A percentile compares a stretch with the other conserved stretches of the same genome.
These are phyloP conservation scores for Paramecium biaurelia DNA, from an alignment of 73 alveolate species.

Conservation along the genomic window DNA sequence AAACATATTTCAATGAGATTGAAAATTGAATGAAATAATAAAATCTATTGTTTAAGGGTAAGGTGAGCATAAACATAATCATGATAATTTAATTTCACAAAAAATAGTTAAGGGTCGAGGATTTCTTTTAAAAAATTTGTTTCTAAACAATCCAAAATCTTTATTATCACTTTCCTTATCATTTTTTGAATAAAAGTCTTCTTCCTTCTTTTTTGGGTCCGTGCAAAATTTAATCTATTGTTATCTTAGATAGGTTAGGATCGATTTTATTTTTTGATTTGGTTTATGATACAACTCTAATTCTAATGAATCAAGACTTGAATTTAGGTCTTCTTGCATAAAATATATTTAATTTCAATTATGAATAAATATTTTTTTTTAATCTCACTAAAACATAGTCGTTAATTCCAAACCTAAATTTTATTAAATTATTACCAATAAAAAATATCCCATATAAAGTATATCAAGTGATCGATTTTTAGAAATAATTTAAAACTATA, in stretches of 20 bases:
- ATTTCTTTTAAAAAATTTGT: neutral
- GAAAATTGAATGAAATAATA: neutral
- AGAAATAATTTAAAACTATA: neutral
- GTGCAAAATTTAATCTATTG: neutral
- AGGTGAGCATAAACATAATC: neutral
- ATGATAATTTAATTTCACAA: neutral
- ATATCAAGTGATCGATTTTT: neutral
- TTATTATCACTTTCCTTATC: neutral
- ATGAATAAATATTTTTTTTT: neutral
- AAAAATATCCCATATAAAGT: neutral
- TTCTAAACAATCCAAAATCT: neutral
- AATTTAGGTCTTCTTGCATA: neutral
- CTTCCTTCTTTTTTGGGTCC: neutral
- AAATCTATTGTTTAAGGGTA: neutral
- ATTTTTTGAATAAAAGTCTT: neutral
- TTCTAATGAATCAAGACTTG: slow-evolving; percentile 5
- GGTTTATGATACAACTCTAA: slow-evolving; percentile 17
- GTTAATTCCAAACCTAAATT: neutral
- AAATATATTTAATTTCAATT: neutral
- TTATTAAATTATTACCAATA: neutral
- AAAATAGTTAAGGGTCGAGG: neutral
- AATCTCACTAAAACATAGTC: neutral
- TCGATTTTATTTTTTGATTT: neutral
- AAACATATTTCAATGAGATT: neutral
- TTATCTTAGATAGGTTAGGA: neutral